These are phyloP conservation scores for Hansenula sp. DNA, from an alignment of 1,139 yeast species.

Conservation along the genomic window DNA sequence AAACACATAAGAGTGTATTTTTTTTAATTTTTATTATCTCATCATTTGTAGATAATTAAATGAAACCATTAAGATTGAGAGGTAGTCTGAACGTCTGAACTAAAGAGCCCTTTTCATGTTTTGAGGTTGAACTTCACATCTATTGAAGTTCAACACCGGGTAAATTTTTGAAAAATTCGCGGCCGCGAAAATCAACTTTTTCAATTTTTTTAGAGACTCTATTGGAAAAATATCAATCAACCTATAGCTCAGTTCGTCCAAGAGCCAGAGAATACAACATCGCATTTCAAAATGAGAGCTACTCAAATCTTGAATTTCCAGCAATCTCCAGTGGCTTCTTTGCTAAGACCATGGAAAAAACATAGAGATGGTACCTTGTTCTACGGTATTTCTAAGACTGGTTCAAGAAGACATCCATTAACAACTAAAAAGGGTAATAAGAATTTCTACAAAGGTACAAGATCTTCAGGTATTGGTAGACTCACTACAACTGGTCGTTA, in stretches of 20 bases:
- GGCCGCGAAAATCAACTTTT: too few species aligned
- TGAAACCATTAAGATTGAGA: too few species aligned
- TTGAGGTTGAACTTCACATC: too few species aligned
- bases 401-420: slow-evolving; percentile 79
- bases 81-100: too few species aligned
- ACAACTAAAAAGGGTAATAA: slow-evolving; percentile 95
- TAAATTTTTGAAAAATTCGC: too few species aligned
- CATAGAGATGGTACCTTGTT: slow-evolving; percentile 79
- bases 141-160: background rate
- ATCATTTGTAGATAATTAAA: too few species aligned
- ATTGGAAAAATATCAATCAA: background rate
- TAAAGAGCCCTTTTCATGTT: too few species aligned
- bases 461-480: slow-evolving; percentile 89
- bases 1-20: too few species aligned
- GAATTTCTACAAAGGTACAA: slow-evolving; percentile 91
- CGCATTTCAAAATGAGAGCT: slow-evolving; percentile 42
- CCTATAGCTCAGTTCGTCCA: too few species aligned
- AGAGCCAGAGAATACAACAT: too few species aligned
- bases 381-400: slow-evolving; percentile 73
- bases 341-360: slow-evolving; percentile 88
- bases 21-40: too few species aligned
- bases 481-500: slow-evolving; percentile 73
- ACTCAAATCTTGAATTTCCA: slow-evolving; percentile 48
- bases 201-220: too few species aligned
- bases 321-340: slow-evolving; percentile 42